These are phyloP conservation scores for Litchi chinensis DNA, from an alignment of 345 rosid genomes.

Conservation along the genomic window DNA sequence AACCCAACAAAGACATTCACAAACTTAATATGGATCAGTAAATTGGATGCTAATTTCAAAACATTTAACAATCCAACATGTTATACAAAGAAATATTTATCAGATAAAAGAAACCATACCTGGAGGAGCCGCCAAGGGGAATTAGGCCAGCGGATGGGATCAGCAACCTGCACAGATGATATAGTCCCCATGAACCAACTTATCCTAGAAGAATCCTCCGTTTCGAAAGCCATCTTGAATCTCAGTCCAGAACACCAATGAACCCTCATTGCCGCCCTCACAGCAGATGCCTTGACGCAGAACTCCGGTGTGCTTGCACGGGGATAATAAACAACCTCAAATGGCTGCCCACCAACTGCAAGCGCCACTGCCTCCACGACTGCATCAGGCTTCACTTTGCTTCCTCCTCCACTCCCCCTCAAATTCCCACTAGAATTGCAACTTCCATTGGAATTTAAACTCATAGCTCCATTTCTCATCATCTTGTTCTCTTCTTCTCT, in stretches of 20 bases:
- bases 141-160: slow-evolving; percentile 82
- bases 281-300: slow-evolving; percentile 62
- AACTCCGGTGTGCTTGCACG: slow-evolving; percentile 87
- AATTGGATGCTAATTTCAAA: background rate
- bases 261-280: slow-evolving; percentile 68
- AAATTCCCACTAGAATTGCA: slow-evolving; percentile 28
- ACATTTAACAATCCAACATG: background rate
- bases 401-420: slow-evolving; percentile 41
- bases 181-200: slow-evolving; percentile 99
- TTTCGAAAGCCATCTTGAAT: slow-evolving; percentile 97
- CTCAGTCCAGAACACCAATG: slow-evolving; percentile 92
- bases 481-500: slow-evolving; percentile 61
- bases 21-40: background rate
- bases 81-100: background rate
- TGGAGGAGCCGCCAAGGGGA: slow-evolving; percentile 98
- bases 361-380: slow-evolving; percentile 75
- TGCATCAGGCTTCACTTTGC: slow-evolving; percentile 51
- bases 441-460: slow-evolving; percentile 22
- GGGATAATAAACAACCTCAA: slow-evolving; percentile 82
- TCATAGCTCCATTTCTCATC: slow-evolving; percentile 36
- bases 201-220: slow-evolving; percentile 87
- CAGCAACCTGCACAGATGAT: slow-evolving; percentile 81
- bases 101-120: slow-evolving; percentile 41
- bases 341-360: slow-evolving; percentile 66
- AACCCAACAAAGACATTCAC: background rate